phyloP scores from a whole-genome alignment of 441 rosid species.

The Eugenia klotzschiana region DNA sequence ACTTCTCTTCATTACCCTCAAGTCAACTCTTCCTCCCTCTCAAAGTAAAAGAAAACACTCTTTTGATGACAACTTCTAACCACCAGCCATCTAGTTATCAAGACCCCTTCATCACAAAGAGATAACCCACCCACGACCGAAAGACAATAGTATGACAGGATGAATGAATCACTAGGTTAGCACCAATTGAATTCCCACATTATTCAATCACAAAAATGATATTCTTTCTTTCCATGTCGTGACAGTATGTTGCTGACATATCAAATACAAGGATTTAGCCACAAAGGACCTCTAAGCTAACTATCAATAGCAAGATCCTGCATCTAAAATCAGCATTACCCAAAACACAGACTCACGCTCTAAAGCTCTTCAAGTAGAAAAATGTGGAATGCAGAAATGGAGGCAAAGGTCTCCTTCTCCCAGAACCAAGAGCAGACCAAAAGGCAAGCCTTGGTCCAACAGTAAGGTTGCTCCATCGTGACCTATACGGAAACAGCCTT shows the following conservation, averaged over 20 bases:
- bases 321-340: neutral
- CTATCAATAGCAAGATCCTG: neutral
- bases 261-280: neutral
- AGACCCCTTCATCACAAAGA: neutral
- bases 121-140: neutral
- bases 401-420: neutral
- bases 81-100: neutral
- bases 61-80: neutral
- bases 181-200: neutral
- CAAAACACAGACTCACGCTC: neutral
- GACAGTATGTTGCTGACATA: neutral
- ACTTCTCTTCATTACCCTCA: neutral
- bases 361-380: neutral
- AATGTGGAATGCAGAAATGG: neutral
- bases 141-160: neutral
- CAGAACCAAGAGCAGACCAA: neutral
- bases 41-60: neutral
- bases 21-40: neutral
- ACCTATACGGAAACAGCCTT: neutral
- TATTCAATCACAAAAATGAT: neutral
- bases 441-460: neutral
- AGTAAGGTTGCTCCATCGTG: neutral
- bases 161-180: neutral
- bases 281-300: neutral
- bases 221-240: neutral